phyloP scores from a whole-genome alignment of 768 basidiomycete species.

The Russula lepida region DNA sequence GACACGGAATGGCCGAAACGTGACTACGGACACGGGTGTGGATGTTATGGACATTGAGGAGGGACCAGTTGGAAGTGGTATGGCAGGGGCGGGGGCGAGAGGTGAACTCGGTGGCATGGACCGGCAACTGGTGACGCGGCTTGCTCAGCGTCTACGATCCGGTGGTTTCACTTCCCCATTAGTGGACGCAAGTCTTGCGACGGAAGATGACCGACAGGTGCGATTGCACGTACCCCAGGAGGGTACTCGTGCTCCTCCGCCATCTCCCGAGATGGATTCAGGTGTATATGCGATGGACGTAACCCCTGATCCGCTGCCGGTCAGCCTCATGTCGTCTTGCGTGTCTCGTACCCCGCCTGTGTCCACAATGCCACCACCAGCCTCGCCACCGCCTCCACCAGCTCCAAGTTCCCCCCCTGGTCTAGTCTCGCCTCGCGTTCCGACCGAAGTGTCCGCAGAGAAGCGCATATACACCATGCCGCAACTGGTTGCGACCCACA shows the following conservation, averaged over 20 bases:
- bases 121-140: slow-evolving; percentile 10
- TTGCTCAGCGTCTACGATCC: slow-evolving; percentile 4
- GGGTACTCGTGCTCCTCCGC: slow-evolving; percentile 17
- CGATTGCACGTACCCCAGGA: background rate
- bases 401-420: slow-evolving; percentile 4
- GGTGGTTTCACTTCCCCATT: slow-evolving; percentile 9
- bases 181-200: background rate
- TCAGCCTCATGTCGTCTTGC: background rate
- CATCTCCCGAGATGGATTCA: slow-evolving; percentile 16
- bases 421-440: slow-evolving; percentile 12
- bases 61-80: background rate
- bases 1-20: background rate
- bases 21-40: background rate
- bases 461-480: slow-evolving; percentile 18
- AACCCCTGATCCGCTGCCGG: slow-evolving; percentile 10
- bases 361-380: background rate
- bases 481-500: slow-evolving; percentile 21
- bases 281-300: slow-evolving; percentile 7
- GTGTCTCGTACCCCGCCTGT: background rate
- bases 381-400: background rate
- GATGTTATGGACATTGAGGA: slow-evolving; percentile 8
- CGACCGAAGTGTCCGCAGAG: background rate
- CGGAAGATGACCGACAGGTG: background rate
- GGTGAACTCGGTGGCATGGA: slow-evolving; percentile 12
- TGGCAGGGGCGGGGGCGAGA: background rate